These are phyloP conservation scores for Biscutella laevigata DNA, from an alignment of 441 rosid species.

Conservation along the genomic window DNA sequence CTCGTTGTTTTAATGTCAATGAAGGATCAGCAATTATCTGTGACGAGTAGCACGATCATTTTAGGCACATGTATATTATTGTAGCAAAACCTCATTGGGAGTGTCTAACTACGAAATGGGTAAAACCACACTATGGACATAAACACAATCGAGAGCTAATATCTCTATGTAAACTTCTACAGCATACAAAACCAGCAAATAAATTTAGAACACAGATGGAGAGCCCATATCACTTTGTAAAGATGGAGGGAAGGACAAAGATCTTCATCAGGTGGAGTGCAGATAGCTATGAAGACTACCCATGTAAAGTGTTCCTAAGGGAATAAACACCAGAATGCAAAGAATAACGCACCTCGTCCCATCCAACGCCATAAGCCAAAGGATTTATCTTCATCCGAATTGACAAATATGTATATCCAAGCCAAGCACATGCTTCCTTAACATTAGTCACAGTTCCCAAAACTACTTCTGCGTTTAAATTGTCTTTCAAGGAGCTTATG, in stretches of 20 bases:
- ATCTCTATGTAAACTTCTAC: conserved; percentile 14
- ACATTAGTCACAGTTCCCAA: conserved; percentile 98
- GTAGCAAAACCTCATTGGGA: conserved; percentile 12
- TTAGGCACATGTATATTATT: conserved; percentile 8
- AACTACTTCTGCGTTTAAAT: conserved; percentile 94
- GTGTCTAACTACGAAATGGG: conserved; percentile 9
- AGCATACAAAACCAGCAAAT: conserved; percentile 9
- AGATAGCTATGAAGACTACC: conserved; percentile 5
- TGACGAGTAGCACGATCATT: conserved; percentile 23
- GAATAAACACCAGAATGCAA: conserved; percentile 1
- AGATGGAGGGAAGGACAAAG: background rate
- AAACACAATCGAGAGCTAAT: background rate
- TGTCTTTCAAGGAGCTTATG: conserved; percentile 88
- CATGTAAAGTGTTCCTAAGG: background rate
- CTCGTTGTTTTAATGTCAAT: conserved; percentile 77
- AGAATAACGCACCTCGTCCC: conserved; percentile 78
- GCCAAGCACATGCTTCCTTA: conserved; percentile 99
- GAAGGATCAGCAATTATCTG: conserved; percentile 96
- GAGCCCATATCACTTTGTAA: conserved; percentile 1
- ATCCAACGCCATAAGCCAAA: conserved; percentile 94
- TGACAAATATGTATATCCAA: conserved; percentile 93
- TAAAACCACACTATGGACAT: background rate
- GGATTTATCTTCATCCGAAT: conserved; percentile 98
- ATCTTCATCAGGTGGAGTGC: conserved; percentile 8
- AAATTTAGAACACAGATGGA: background rate